Evolutionary conservation across 768 basidiomycete species (phyloP).

Genomic region (Atractiella rhizophila): DNA sequence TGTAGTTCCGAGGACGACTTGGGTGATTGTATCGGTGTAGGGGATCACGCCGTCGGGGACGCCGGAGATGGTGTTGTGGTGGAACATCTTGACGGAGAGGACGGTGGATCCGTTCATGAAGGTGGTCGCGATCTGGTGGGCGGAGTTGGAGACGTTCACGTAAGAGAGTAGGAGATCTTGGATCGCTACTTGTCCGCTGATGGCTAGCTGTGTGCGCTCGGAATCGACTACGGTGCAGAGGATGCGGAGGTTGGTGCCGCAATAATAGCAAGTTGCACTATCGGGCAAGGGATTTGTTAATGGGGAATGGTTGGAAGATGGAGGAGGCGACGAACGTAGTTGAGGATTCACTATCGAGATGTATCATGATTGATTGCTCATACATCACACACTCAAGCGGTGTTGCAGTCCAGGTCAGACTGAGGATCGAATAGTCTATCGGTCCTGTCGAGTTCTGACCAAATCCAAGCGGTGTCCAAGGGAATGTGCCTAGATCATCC

Average conservation of each 20-base stretch:
- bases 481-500: no score
- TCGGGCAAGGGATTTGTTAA: neutral
- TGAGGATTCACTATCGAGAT: neutral
- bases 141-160: neutral
- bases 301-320: neutral
- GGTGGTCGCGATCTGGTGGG: constrained; percentile 1
- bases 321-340: neutral
- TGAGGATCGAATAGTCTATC: constrained; percentile 5
- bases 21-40: neutral
- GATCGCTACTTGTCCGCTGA: neutral
- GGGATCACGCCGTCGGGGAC: constrained; percentile 1
- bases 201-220: constrained; percentile 4
- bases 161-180: neutral
- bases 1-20: constrained; percentile 3
- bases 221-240: constrained; percentile 7
- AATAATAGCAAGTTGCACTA: constrained; percentile 4
- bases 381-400: constrained; percentile 4
- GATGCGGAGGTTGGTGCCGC: constrained; percentile 3
- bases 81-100: neutral
- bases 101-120: constrained; percentile 1
- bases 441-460: constrained; percentile 1
- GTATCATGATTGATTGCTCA: constrained; percentile 4
- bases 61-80: neutral
- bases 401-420: constrained; percentile 5
- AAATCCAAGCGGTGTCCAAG: constrained; percentile 5